phyloP scores from a whole-genome alignment of 768 basidiomycete genomes.

The Astraeus odoratus region DNA sequence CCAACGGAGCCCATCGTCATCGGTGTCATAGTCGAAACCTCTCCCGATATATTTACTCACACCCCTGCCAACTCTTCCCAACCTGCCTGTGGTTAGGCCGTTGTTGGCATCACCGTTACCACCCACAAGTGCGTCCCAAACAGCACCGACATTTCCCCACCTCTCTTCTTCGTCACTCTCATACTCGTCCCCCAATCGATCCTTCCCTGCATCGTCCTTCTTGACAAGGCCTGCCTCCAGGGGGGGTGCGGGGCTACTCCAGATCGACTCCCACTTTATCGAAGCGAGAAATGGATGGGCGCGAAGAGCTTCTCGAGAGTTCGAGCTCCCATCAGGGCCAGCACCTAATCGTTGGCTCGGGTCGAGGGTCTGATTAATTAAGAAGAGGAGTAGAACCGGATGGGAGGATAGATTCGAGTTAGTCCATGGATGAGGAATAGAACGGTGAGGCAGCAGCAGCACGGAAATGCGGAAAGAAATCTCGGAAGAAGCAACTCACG shows the following conservation, averaged over 20 bases:
- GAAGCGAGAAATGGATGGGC: slow-evolving; percentile 54
- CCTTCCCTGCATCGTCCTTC: slow-evolving; percentile 30
- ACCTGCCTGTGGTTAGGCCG: slow-evolving; percentile 3
- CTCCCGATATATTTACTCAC: not conserved
- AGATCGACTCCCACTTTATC: slow-evolving; percentile 57
- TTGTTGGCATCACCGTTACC: not conserved
- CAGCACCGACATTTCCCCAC: slow-evolving; percentile 49
- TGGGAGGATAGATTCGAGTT: no score
- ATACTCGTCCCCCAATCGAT: slow-evolving; percentile 3
- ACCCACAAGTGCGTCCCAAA: slow-evolving; percentile 45
- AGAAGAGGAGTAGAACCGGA: not conserved
- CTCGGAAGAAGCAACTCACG: slow-evolving; percentile 30
- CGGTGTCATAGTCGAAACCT: not conserved
- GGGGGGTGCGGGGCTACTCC: slow-evolving; percentile 54
- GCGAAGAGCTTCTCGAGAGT: slow-evolving; percentile 43
- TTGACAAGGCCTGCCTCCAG: slow-evolving; percentile 54
- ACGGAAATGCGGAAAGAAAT: slow-evolving; percentile 15
- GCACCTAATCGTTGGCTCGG: slow-evolving; percentile 57
- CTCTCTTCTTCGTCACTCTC: slow-evolving; percentile 22
- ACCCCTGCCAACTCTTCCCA: slow-evolving; percentile 1
- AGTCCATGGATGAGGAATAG: not conserved
- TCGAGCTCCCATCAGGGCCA: slow-evolving; percentile 31
- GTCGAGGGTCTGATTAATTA: slow-evolving; percentile 43
- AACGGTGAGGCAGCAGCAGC: not conserved
- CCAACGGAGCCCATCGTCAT: slow-evolving; percentile 46